Evolutionary conservation across 768 basidiomycete genomes (phyloP).

Genomic region (Candolleomyces efflorescens): DNA sequence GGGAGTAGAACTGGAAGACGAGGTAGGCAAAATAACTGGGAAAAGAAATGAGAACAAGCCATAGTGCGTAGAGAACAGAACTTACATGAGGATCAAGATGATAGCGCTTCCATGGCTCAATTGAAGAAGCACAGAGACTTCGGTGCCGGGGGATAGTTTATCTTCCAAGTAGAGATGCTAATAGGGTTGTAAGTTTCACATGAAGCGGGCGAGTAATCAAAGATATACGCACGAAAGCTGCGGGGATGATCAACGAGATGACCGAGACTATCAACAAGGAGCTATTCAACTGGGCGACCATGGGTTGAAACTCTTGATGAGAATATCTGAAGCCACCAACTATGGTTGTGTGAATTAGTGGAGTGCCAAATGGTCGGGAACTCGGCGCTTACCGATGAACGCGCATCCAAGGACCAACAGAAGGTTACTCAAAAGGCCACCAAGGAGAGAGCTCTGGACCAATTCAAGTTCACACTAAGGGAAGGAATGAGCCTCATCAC

Average conservation of each 20-base stretch:
- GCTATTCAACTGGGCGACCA: conserved; percentile 61
- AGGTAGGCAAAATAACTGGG: conserved; percentile 26
- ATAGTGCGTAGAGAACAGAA: not conserved
- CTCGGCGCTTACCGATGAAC: conserved; percentile 71
- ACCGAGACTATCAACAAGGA: conserved; percentile 67
- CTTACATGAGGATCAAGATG: conserved; percentile 42
- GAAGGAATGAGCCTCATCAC: conserved; percentile 14
- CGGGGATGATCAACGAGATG: conserved; percentile 62
- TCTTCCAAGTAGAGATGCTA: conserved; percentile 34
- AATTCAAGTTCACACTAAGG: conserved; percentile 46
- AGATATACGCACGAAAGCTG: conserved; percentile 44
- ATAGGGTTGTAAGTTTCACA: conserved; percentile 4
- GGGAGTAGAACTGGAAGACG: conserved; percentile 52
- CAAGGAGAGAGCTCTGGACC: conserved; percentile 49
- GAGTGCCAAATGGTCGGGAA: conserved; percentile 20
- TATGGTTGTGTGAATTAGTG: conserved; percentile 6
- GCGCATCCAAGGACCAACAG: conserved; percentile 83
- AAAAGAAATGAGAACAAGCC: not conserved
- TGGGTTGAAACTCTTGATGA: conserved; percentile 50
- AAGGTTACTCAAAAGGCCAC: conserved; percentile 60
- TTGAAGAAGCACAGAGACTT: conserved; percentile 36
- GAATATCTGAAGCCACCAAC: conserved; percentile 47
- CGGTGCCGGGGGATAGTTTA: conserved; percentile 28
- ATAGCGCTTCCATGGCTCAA: conserved; percentile 47
- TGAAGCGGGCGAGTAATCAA: conserved; percentile 12